These are phyloP conservation scores for Cymbopogon flexuosus DNA, from an alignment of 202 grass and related monocot genomes.

Conservation along the genomic window DNA sequence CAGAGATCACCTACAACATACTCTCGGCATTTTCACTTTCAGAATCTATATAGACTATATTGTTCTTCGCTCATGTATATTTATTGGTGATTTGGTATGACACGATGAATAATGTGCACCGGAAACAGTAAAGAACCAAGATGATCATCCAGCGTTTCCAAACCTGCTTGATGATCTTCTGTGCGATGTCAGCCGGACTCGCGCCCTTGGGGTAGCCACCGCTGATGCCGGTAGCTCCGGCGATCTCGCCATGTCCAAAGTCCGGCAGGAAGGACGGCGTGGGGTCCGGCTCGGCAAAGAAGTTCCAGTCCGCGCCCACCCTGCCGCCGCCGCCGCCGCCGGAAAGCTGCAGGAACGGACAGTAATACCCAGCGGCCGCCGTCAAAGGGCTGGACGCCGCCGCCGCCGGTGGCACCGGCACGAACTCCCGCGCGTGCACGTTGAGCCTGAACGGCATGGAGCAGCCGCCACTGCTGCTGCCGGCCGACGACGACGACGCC, in stretches of 20 bases:
- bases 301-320: constrained; percentile 41
- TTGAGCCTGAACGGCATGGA: constrained; percentile 45
- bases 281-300: constrained; percentile 39
- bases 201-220: constrained; percentile 17
- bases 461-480: background rate
- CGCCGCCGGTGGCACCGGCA: constrained; percentile 26
- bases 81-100: background rate
- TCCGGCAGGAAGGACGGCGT: constrained; percentile 31
- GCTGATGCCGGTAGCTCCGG: background rate
- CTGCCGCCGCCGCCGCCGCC: background rate
- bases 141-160: background rate
- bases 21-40: background rate
- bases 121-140: background rate
- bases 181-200: constrained; percentile 29
- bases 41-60: background rate
- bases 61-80: background rate
- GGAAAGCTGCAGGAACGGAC: constrained; percentile 34
- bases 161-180: constrained; percentile 68
- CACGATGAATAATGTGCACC: no score
- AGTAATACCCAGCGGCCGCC: constrained; percentile 32
- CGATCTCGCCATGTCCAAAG: constrained; percentile 16
- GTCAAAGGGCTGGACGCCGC: background rate
- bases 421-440: constrained; percentile 58
- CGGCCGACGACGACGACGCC: background rate
- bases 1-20: background rate